Evolutionary conservation across 805 yeast species (phyloP), one percentile per base, ranked within the genome.

Genomic region (Suhomyces vadensis): DNA sequence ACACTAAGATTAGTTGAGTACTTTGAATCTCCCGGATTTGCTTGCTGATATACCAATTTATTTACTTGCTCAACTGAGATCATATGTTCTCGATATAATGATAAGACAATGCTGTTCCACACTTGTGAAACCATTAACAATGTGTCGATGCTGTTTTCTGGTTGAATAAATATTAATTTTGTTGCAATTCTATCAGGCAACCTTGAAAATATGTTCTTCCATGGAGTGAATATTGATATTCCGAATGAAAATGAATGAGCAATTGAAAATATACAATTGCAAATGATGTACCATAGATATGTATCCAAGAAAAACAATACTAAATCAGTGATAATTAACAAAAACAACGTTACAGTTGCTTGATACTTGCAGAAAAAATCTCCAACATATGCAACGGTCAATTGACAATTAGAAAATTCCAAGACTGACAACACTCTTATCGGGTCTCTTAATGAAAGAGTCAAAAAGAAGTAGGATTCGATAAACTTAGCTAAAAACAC

Each of bases 21-120:
- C 8, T 21, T 33, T 11, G n/a, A 10, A 4, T 20, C 31, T 9
- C 13, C 10, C 17, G 31, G n/a, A 27, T 20, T 39, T 13, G 27
- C 61, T 22, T 50, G 49, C 31, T 54, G 57, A 45, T 64, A 68
- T 1, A 65, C 58, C 31, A 68, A 49, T 39, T 49, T 60, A 22
- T 52, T 66, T 6, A 74, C 75, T 48, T 77, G 81, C 24, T 67
- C 57, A 56, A 69, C 49, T 1, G 70, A 64, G 3, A 77, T 51
- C 8, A 64, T 29, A 31, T 67, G 69, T 16, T 77, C 79, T 31
- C 79, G 42, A 56, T 52, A 40, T 47, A 54, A 43, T 11, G 53
- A 49, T 2, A 54, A 29, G 3, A 54, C 44, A 19, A 54, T 45
- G 23, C 51, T 45, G 23, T 52, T 52, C 58, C 58, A 63, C 40